phyloP scores from a whole-genome alignment of 768 basidiomycete genomes.

The Serendipita sp. region DNA sequence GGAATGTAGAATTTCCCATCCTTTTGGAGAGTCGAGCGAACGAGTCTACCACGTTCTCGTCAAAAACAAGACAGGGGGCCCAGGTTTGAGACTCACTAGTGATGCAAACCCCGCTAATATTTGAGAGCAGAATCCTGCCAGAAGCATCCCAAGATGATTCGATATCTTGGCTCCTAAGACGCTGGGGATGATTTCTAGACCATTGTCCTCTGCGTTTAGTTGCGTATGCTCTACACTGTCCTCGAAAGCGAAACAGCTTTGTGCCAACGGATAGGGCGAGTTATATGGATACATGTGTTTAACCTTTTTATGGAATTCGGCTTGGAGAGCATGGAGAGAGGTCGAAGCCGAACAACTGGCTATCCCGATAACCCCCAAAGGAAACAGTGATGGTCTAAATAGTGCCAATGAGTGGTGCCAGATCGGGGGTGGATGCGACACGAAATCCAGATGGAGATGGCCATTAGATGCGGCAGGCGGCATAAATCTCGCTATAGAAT shows the following conservation, averaged over 20 bases:
- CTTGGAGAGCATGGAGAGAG: slow-evolving; percentile 34
- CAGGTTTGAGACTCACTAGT: slow-evolving; percentile 32
- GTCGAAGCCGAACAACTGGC: slow-evolving; percentile 48
- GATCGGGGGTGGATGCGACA: slow-evolving; percentile 55
- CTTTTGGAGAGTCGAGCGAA: slow-evolving; percentile 63
- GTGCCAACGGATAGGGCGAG: slow-evolving; percentile 60
- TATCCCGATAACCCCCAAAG: slow-evolving; percentile 79
- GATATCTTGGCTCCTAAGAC: slow-evolving; percentile 72
- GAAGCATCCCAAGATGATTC: slow-evolving; percentile 68
- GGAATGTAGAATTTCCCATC: slow-evolving; percentile 73
- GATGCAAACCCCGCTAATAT: slow-evolving; percentile 74
- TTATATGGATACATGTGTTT: slow-evolving; percentile 50
- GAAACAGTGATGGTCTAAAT: slow-evolving; percentile 64
- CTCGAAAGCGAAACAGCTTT: slow-evolving; percentile 76
- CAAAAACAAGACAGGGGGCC: background rate
- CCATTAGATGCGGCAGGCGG: slow-evolving; percentile 60
- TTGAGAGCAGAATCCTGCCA: slow-evolving; percentile 80
- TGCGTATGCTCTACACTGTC: slow-evolving; percentile 35
- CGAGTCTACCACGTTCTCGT: slow-evolving; percentile 34
- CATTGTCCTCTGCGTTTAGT: slow-evolving; percentile 17
- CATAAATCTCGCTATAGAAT: slow-evolving; percentile 56
- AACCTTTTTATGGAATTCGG: slow-evolving; percentile 51
- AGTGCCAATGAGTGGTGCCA: slow-evolving; percentile 54
- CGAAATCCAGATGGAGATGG: slow-evolving; percentile 63
- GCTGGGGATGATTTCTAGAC: slow-evolving; percentile 63